These are phyloP conservation scores for Neofusicoccum laricinum DNA, from an alignment of 2,329 filamentous ascomycete species.

Conservation along the genomic window DNA sequence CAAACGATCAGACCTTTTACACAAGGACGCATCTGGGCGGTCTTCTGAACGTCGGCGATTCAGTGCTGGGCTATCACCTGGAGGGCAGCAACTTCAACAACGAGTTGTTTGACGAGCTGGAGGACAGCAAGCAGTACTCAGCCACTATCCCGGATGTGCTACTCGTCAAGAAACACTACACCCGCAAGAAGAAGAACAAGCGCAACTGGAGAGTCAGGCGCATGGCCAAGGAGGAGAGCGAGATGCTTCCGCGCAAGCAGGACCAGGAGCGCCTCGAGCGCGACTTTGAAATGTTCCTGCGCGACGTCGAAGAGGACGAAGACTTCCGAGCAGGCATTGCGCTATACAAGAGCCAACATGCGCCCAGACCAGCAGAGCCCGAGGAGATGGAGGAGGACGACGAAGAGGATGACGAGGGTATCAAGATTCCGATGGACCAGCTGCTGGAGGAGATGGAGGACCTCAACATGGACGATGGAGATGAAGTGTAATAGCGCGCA, in stretches of 20 bases:
- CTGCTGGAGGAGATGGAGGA: constrained; percentile 92
- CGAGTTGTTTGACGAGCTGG: constrained; percentile 75
- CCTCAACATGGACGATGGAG: constrained; percentile 65
- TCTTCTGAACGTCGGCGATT: constrained; percentile 84
- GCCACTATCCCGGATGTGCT: constrained; percentile 86
- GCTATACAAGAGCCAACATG: constrained; percentile 70
- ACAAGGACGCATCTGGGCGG: constrained; percentile 85
- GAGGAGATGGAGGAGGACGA: constrained; percentile 63
- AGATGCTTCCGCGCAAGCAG: constrained; percentile 79
- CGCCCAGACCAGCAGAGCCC: constrained; percentile 58
- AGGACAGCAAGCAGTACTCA: constrained; percentile 71
- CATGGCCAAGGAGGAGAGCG: constrained; percentile 85
- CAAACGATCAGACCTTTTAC: constrained; percentile 85
- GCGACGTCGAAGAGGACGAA: constrained; percentile 92
- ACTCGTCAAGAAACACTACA: constrained; percentile 95
- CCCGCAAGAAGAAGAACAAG: constrained; percentile 76
- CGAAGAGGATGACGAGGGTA: constrained; percentile 54
- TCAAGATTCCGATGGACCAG: constrained; percentile 51
- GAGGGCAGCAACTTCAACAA: constrained; percentile 93
- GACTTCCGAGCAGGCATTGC: constrained; percentile 82
- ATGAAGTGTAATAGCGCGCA: neutral
- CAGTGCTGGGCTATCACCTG: constrained; percentile 90
- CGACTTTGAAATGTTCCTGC: constrained; percentile 96
- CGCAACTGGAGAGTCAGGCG: constrained; percentile 90
- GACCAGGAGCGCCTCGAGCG: constrained; percentile 85